phyloP scores from a whole-genome alignment of 2,329 filamentous ascomycete genomes.

The Stachybotrys chartarum region DNA sequence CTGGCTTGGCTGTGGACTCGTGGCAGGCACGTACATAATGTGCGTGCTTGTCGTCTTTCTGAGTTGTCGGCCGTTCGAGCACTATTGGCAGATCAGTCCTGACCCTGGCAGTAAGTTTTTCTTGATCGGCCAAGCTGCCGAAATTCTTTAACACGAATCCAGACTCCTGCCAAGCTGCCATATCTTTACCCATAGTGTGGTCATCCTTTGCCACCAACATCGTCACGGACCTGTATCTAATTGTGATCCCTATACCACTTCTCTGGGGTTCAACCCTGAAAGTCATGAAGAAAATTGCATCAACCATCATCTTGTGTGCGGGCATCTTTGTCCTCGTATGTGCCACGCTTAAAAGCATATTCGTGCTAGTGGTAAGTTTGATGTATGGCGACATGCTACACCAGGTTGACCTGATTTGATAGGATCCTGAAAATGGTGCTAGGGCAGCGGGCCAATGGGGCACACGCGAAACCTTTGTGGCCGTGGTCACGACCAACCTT shows the following conservation, averaged over 20 bases:
- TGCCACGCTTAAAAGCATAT: constrained; percentile 22
- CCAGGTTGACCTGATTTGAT: not conserved
- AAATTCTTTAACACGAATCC: constrained; percentile 3
- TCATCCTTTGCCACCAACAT: constrained; percentile 31
- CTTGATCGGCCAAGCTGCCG: not conserved
- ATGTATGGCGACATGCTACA: not conserved
- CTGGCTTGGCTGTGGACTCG: constrained; percentile 38
- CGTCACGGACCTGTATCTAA: constrained; percentile 45
- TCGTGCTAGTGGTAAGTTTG: constrained; percentile 12
- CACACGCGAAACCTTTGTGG: constrained; percentile 30
- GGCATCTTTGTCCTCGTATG: constrained; percentile 26
- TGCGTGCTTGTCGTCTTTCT: constrained; percentile 41
- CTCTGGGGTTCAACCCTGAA: constrained; percentile 21
- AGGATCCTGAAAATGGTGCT: constrained; percentile 27
- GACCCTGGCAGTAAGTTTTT: constrained; percentile 42
- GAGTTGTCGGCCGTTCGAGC: constrained; percentile 40
- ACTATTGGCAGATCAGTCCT: constrained; percentile 51
- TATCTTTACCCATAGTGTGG: constrained; percentile 38
- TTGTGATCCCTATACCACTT: constrained; percentile 47
- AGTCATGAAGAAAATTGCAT: constrained; percentile 21
- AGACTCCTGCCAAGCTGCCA: constrained; percentile 37
- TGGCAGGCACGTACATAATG: constrained; percentile 37
- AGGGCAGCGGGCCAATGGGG: constrained; percentile 27
- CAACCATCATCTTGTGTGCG: constrained; percentile 23
- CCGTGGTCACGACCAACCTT: constrained; percentile 28